Base-by-base conservation (phyloP, 345 rosid species). In the Camelina laxa region DNA sequence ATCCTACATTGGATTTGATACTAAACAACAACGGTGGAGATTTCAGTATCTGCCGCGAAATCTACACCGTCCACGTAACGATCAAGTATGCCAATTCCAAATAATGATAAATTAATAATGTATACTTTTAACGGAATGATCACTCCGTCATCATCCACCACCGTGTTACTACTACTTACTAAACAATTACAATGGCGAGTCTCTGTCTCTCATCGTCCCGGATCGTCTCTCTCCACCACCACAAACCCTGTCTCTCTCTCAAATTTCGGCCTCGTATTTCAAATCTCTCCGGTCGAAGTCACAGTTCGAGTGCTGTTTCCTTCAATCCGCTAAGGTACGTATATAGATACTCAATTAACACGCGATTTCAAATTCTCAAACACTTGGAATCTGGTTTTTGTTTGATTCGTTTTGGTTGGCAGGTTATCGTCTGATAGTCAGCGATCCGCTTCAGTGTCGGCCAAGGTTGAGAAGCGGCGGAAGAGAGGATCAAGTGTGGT, bases 241-340 rank as follows among this genome's bases (percentile, higher is more conserved):
- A 19, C 12, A 54, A 48, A 12, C 76, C 74, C 9, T 33, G 39
- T 69, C 64, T 79, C 24, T 62, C 81, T 45, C 20, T 53, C 6
- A 75, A 59, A 19, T 14, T 33, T 42, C 81, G 68, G 19, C 59
- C 72, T 20, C 60, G 44, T 39, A 41, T 62, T 1, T 48, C 79
- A 49, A 44, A 60, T 60, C 11, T 39, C 31, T 60, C 74, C 39
- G 31, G 38, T 38, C 12, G 68, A 35, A 15, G 74, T 59, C 79
- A 50, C 57, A 3, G 42, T 41, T 69, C 86, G 31, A 72, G 17
- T 79, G 81, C 83, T 4, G 73, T 66, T 76, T 55, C 50, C 77
- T 83, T 72, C 80, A 90, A 83, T 80, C 87, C 98, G 60, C 90
- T 86, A 39, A 73, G 92, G 93, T 86, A 12, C 17, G 10, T 22